These are phyloP conservation scores for Hawksworthiomyces lignivorus DNA, from an alignment of 2,329 filamentous ascomycete genomes.

Conservation along the genomic window DNA sequence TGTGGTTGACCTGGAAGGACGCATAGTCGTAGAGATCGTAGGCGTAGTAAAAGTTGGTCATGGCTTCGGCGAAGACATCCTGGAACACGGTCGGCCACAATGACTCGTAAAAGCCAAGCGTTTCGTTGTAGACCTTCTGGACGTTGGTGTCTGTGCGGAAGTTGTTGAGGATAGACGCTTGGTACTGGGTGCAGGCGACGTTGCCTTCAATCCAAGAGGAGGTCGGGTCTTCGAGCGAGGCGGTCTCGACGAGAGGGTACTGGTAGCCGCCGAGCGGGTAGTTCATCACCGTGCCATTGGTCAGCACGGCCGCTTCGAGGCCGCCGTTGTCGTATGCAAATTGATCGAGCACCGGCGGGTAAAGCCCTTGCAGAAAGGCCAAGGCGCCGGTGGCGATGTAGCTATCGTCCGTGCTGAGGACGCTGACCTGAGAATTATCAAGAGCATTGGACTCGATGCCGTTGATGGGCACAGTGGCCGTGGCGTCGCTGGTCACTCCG, in stretches of 20 bases:
- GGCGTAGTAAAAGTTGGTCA: conserved; percentile 40
- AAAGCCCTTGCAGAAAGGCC: conserved; percentile 78
- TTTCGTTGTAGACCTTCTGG: conserved; percentile 17
- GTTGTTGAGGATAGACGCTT: conserved; percentile 21
- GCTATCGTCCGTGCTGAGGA: conserved; percentile 33
- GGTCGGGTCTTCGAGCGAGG: conserved; percentile 27
- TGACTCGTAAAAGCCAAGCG: conserved; percentile 32
- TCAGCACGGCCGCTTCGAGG: conserved; percentile 15
- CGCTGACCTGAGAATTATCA: conserved; percentile 38
- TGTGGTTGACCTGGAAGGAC: conserved; percentile 45
- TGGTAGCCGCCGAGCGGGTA: conserved; percentile 74
- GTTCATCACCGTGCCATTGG: conserved; percentile 44
- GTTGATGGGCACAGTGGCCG: conserved; percentile 28
- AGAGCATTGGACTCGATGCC: conserved; percentile 36
- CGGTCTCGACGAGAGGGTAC: conserved; percentile 54
- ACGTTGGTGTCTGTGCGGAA: conserved; percentile 18
- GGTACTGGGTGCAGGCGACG: conserved; percentile 30
- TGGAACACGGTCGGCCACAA: conserved; percentile 32
- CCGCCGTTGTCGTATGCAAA: conserved; percentile 31
- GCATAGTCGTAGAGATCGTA: conserved; percentile 49
- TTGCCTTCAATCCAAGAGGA: conserved; percentile 38
- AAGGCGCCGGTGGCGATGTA: conserved; percentile 59
- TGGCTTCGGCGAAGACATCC: conserved; percentile 26
- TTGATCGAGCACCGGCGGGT: conserved; percentile 55
- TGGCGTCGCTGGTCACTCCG: conserved; percentile 15